These are phyloP conservation scores for Brassica juncea DNA, from an alignment of 345 rosid species.

Conservation along the genomic window DNA sequence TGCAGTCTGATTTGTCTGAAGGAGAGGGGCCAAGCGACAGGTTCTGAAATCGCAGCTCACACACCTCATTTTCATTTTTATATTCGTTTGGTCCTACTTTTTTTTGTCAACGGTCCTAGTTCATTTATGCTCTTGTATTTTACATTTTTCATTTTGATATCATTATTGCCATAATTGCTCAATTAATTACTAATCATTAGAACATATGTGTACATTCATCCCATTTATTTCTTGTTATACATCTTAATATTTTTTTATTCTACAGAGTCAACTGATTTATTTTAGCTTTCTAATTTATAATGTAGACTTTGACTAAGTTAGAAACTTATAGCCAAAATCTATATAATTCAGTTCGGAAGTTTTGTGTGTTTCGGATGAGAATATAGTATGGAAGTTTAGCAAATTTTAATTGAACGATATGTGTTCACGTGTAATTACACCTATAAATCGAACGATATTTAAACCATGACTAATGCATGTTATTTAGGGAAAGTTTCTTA, in stretches of 20 bases:
- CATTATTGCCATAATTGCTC: conserved; percentile 10
- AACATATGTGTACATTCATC: conserved; percentile 16
- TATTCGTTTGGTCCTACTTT: conserved; percentile 33
- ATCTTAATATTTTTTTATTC: conserved; percentile 16
- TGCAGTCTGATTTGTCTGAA: conserved; percentile 39
- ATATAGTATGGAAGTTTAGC: background rate
- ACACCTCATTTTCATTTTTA: conserved; percentile 24
- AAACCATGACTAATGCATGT: no score
- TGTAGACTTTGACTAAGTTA: background rate
- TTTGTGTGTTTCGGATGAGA: background rate
- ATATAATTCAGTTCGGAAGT: background rate
- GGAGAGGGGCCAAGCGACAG: conserved; percentile 42
- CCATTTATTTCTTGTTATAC: conserved; percentile 9
- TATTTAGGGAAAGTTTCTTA: no score
- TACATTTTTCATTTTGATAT: conserved; percentile 29
- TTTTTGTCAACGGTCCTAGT: conserved; percentile 20
- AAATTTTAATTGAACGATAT: background rate
- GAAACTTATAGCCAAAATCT: background rate
- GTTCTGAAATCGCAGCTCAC: conserved; percentile 38
- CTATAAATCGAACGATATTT: background rate
- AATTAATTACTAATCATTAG: conserved; percentile 31
- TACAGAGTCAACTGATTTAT: background rate
- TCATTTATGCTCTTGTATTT: conserved; percentile 14
- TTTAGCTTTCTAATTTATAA: background rate
- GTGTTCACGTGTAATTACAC: background rate